Conservation (phyloP, 164 flowering plant species). For the Tinospora cordifolia region DNA sequence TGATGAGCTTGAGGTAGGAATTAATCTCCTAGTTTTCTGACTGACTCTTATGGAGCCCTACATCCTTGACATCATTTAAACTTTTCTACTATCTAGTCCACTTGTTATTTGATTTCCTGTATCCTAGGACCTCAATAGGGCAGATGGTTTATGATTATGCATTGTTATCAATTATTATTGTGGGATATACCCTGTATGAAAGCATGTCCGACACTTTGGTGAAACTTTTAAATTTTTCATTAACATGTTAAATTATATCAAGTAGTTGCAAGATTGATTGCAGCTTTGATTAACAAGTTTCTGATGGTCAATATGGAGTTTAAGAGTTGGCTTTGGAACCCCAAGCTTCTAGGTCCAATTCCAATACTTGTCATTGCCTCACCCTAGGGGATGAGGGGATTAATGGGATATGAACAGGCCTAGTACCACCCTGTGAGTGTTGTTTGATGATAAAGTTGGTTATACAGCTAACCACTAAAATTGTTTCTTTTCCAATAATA, state of each 20-base stretch:
- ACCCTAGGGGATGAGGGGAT: too few species aligned
- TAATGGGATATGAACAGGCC: too few species aligned
- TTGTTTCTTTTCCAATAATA: too few species aligned
- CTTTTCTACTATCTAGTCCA: background rate
- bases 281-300: background rate
- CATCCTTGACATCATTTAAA: background rate
- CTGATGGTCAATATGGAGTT: background rate
- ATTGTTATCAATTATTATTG: background rate
- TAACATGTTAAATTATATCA: background rate
- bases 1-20: slow-evolving; percentile 70
- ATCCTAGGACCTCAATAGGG: background rate
- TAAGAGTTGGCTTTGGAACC: too few species aligned
- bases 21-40: background rate
- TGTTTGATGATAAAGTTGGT: too few species aligned
- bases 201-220: background rate
- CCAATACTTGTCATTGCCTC: too few species aligned
- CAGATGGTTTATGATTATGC: background rate
- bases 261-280: background rate
- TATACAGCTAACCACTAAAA: too few species aligned
- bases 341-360: too few species aligned
- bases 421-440: too few species aligned
- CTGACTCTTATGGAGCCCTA: background rate
- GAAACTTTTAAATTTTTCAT: background rate
- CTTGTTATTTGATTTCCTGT: background rate
- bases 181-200: background rate